These are phyloP conservation scores for Massariosphaeria phaeospora DNA, from an alignment of 495 filamentous ascomycete genomes.

Conservation along the genomic window DNA sequence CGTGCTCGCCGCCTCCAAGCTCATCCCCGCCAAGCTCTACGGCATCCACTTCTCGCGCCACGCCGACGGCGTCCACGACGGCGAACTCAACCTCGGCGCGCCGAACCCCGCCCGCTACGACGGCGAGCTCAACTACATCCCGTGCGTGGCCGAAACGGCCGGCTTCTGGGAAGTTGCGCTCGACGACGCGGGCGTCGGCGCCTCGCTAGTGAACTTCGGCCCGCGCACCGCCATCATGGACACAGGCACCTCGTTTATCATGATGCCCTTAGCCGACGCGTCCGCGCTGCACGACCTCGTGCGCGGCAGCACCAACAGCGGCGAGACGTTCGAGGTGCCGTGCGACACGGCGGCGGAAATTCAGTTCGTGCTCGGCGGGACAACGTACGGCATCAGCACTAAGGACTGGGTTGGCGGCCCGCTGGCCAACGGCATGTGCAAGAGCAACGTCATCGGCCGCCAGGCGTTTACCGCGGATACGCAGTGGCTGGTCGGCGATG, in stretches of 20 bases:
- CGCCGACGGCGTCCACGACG: constrained; percentile 60
- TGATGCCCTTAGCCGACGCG: constrained; percentile 63
- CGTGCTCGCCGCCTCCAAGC: constrained; percentile 50
- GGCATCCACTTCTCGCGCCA: constrained; percentile 61
- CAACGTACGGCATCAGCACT: constrained; percentile 58
- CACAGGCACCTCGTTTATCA: constrained; percentile 71
- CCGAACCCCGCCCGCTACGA: constrained; percentile 60
- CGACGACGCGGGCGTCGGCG: constrained; percentile 58
- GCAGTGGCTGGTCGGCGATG: constrained; percentile 74
- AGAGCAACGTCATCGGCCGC: constrained; percentile 55
- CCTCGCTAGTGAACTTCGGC: constrained; percentile 47
- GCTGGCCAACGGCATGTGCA: constrained; percentile 47
- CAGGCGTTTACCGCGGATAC: constrained; percentile 46
- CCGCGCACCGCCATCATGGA: constrained; percentile 65
- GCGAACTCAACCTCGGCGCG: constrained; percentile 71
- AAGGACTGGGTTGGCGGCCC: constrained; percentile 62
- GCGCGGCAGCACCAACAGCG: constrained; percentile 50
- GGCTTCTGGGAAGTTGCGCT: constrained; percentile 64
- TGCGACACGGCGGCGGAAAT: constrained; percentile 57
- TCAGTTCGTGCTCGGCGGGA: constrained; percentile 52
- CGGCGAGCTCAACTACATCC: constrained; percentile 61
- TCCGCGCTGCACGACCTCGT: constrained; percentile 59
- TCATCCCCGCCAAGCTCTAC: constrained; percentile 60
- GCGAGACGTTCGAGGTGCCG: constrained; percentile 61
- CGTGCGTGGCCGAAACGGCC: constrained; percentile 39